These are phyloP conservation scores for Centella asiatica DNA, from an alignment of 129 eudicot species.

Conservation along the genomic window DNA sequence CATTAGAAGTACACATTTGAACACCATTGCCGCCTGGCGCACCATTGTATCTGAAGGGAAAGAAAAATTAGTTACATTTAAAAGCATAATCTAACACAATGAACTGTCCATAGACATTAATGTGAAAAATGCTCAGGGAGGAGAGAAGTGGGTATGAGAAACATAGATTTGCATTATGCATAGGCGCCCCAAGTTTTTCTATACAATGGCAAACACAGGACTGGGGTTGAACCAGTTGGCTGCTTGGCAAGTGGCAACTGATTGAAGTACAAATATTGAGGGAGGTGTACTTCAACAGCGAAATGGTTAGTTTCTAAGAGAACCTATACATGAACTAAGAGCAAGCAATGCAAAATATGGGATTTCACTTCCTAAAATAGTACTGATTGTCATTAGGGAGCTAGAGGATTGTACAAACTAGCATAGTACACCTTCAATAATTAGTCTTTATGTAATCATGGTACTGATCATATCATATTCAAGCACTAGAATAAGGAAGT, in stretches of 20 bases:
- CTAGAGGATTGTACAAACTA: not conserved
- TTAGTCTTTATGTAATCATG: not conserved
- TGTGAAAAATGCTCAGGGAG: not conserved
- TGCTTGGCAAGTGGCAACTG: too few species aligned
- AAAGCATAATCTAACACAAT: not conserved
- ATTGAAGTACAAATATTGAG: not conserved
- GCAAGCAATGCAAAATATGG: not conserved
- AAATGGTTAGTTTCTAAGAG: not conserved
- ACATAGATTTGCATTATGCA: not conserved
- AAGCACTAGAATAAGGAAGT: not conserved
- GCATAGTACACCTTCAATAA: not conserved
- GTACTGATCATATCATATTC: not conserved
- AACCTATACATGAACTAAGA: not conserved
- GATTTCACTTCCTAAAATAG: too few species aligned
- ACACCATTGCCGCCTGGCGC: constrained; percentile 38
- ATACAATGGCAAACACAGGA: not conserved
- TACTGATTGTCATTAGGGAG: too few species aligned
- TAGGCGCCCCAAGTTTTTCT: not conserved
- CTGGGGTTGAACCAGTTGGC: not conserved
- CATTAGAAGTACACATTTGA: constrained; percentile 40
- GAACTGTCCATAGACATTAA: not conserved
- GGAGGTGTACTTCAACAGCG: not conserved
- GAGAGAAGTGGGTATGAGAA: not conserved
- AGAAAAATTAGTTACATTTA: not conserved
- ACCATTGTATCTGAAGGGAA: constrained; percentile 40